Evolutionary conservation across 1,284 basidiomycete genomes (phyloP), one percentile per base, ranked within the genome.

Genomic region (Cutaneotrichosporon dermatis): DNA sequence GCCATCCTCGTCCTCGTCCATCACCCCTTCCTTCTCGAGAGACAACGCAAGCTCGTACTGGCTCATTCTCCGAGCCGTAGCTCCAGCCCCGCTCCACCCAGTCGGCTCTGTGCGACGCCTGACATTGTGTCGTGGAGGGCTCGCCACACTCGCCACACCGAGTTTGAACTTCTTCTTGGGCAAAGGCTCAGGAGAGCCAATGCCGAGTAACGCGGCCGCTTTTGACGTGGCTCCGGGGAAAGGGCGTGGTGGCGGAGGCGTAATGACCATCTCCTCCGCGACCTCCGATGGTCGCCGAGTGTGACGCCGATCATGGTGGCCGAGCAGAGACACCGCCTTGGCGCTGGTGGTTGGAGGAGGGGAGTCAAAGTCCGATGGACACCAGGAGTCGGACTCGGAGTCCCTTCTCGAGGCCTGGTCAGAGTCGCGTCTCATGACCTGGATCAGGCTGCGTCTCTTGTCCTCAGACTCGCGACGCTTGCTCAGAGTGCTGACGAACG

Each of bases 311-410:
- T 49, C 46, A n/a, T 49, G 46, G 46, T 49, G 34, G 41, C 55
- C 50, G 15, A 51, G 49, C 40, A 37, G 49, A 8, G 36, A 25
- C 34, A 51, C 49, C 15, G 55, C 55, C 15, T 51, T 57, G 41
- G 36, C 49, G 15, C 51, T 51, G 4, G 55, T 51, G n/a, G 55
- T 57, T 15, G 55, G 55, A 35, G 55, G 49, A 1, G 49, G 37
- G 3, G 34, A 10, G 41, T 57, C 55, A 25, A 49, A 49, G 7
- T 37, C 39, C 36, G 39, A 39, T n/a, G 45, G 54, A 4, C 25
- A 13, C 34, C 34, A 49, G 6, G 46, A 13, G 5, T 49, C 46
- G 25, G 16, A 33, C 44, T 16, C 44, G 4, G 44, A 16, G 8
- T 25, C 44, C 16, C 44, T 16, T 11, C 25, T 45, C 25, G 25